A percentile compares a stretch with the other conserved stretches of the same genome.
Evolutionary conservation across 352 stramenopile species (phyloP).

Genomic region (Pythium oligandrum): DNA sequence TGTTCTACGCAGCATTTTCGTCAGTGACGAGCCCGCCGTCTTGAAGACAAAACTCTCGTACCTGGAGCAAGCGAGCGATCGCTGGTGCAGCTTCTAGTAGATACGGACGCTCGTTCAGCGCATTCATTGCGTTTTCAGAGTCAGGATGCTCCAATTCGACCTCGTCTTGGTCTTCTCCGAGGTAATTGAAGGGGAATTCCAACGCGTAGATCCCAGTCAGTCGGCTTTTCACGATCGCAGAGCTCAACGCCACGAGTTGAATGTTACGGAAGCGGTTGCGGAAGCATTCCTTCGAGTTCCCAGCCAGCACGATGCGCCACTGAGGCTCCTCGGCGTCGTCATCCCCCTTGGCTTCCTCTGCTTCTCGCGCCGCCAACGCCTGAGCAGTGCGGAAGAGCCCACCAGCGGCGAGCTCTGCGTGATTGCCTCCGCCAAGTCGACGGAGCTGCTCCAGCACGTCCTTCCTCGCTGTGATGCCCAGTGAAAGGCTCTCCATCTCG

Average conservation of each 20-base stretch:
- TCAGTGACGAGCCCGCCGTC: no score
- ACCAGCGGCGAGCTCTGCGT: slow-evolving; percentile 15
- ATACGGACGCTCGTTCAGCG: slow-evolving; percentile 33
- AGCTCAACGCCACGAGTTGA: slow-evolving; percentile 48
- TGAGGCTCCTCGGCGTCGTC: slow-evolving; percentile 4
- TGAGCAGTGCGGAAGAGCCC: slow-evolving; percentile 41
- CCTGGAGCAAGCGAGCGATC: slow-evolving; percentile 43
- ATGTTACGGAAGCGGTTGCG: slow-evolving; percentile 61
- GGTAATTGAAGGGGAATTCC: slow-evolving; percentile 49
- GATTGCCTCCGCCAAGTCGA: slow-evolving; percentile 34
- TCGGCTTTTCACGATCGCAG: slow-evolving; percentile 43
- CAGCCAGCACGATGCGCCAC: slow-evolving; percentile 31
- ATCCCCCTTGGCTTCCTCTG: slow-evolving; percentile 7
- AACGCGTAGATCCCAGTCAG: slow-evolving; percentile 34
- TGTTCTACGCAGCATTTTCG: not conserved
- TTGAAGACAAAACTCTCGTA: not conserved
- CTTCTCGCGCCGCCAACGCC: slow-evolving; percentile 34
- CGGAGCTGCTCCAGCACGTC: slow-evolving; percentile 47
- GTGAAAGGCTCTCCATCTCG: slow-evolving; percentile 71
- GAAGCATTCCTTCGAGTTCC: slow-evolving; percentile 56
- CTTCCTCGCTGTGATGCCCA: slow-evolving; percentile 55
- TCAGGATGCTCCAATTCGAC: not conserved
- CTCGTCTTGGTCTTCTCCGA: slow-evolving; percentile 27
- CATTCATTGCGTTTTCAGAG: not conserved
- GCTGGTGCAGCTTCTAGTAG: slow-evolving; percentile 38